Conservation (phyloP, 192 early-diverging fungal species). For the Mortierella claussenii region DNA sequence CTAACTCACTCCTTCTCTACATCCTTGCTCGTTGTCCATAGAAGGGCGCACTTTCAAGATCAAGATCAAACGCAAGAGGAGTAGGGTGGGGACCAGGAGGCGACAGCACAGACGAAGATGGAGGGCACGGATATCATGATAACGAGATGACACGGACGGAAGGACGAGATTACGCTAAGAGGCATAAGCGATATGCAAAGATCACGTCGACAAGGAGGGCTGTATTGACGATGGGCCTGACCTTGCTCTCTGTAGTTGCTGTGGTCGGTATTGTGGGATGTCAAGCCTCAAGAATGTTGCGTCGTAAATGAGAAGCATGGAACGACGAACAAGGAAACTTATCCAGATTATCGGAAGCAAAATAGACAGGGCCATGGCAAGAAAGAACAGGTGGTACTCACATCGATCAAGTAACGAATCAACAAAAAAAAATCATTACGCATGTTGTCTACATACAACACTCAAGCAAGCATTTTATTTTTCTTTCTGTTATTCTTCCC, state of each 20-base stretch:
- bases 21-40: slow-evolving; percentile 9
- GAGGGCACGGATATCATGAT: slow-evolving; percentile 19
- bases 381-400: too few relatives aligned
- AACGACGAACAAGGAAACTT: too few relatives aligned
- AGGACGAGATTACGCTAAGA: slow-evolving; percentile 9
- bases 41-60: slow-evolving; percentile 38
- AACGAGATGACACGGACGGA: slow-evolving; percentile 43
- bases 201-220: slow-evolving; percentile 44
- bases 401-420: too few relatives aligned
- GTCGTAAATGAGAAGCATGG: slow-evolving; percentile 55
- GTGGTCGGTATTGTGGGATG: slow-evolving; percentile 47
- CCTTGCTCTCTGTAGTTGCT: slow-evolving; percentile 35
- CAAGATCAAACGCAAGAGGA: slow-evolving; percentile 10
- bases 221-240: slow-evolving; percentile 44
- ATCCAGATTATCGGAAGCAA: too few relatives aligned
- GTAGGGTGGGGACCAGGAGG: not conserved
- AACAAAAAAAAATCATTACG: too few relatives aligned
- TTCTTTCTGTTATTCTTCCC: too few relatives aligned
- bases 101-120: slow-evolving; percentile 43
- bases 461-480: too few relatives aligned
- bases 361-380: too few relatives aligned
- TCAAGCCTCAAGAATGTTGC: slow-evolving; percentile 47
- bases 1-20: not conserved
- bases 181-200: slow-evolving; percentile 39
- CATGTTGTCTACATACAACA: too few relatives aligned